Conservation (phyloP, 805 yeast species). For the Wickerhamiella azymoides region DNA sequence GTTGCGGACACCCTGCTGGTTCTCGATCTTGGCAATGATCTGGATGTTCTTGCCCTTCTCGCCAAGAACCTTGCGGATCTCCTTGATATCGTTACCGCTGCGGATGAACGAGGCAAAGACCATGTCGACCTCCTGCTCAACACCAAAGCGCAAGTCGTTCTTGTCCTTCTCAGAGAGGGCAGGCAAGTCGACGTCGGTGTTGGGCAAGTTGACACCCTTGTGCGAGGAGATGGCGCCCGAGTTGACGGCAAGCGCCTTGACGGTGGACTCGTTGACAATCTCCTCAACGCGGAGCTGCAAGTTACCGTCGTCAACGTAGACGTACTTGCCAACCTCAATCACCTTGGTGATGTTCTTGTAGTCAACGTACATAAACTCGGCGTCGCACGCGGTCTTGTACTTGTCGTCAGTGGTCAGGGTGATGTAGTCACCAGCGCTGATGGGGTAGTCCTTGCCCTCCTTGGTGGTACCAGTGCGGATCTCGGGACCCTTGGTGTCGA, state of each 20-base stretch:
- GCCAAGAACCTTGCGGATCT: constrained; percentile 89
- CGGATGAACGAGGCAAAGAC: constrained; percentile 97
- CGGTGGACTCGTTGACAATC: constrained; percentile 62
- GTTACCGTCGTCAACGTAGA: constrained; percentile 96
- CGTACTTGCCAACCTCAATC: constrained; percentile 71
- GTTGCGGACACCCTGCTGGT: constrained; percentile 99
- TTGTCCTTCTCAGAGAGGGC: constrained; percentile 95
- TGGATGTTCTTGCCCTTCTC: constrained; percentile 94
- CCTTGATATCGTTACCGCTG: constrained; percentile 75
- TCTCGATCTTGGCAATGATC: constrained; percentile 95
- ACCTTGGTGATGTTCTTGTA: constrained; percentile 95
- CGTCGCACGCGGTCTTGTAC: constrained; percentile 59
- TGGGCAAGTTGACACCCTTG: constrained; percentile 98
- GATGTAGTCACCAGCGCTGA: constrained; percentile 79
- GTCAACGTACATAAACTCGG: constrained; percentile 75
- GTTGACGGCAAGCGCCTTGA: constrained; percentile 80
- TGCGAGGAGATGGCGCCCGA: constrained; percentile 93
- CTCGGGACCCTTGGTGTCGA: constrained; percentile 99
- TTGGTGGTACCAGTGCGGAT: constrained; percentile 95
- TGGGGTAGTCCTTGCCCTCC: constrained; percentile 68
- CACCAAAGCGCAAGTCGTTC: constrained; percentile 86
- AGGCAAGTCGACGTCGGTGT: constrained; percentile 97
- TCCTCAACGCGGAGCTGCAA: constrained; percentile 85
- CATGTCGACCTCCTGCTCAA: constrained; percentile 96
- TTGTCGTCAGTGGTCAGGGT: constrained; percentile 80